Conservation (phyloP, 2,329 filamentous ascomycete species). For the Lizonia empirigonia region DNA sequence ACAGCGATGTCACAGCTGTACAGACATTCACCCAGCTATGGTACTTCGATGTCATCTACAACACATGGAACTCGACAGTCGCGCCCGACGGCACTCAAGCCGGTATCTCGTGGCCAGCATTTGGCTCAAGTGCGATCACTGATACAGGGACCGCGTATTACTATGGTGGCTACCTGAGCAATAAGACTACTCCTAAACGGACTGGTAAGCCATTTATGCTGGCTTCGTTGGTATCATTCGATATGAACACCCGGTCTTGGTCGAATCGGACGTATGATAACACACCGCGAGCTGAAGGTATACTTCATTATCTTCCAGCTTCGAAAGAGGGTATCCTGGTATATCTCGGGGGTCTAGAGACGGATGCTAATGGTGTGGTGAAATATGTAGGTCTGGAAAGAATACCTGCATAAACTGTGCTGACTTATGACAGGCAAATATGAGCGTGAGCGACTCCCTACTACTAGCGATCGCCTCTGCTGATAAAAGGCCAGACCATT, state of each 20-base stretch:
- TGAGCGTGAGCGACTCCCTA: constrained; percentile 17
- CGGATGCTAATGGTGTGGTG: neutral
- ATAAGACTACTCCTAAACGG: constrained; percentile 49
- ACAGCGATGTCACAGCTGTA: constrained; percentile 38
- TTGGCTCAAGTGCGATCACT: constrained; percentile 15
- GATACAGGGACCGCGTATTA: constrained; percentile 55
- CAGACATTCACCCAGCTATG: constrained; percentile 50
- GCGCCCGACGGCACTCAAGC: constrained; percentile 8
- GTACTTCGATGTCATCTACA: constrained; percentile 59
- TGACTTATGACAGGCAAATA: constrained; percentile 20
- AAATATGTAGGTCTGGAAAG: constrained; percentile 5
- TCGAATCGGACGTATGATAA: constrained; percentile 57
- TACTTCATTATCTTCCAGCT: constrained; percentile 62
- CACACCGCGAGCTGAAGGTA: constrained; percentile 60
- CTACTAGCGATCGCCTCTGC: neutral
- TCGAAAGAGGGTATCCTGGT: constrained; percentile 62
- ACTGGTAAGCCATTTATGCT: constrained; percentile 44
- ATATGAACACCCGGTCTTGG: constrained; percentile 58
- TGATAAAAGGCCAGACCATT: constrained; percentile 33
- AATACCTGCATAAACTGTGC: neutral
- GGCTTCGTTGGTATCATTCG: constrained; percentile 58
- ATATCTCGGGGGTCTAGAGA: constrained; percentile 62
- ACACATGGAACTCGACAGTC: constrained; percentile 59
- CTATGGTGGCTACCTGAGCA: constrained; percentile 65
- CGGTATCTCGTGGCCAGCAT: constrained; percentile 17